Percentiles rank a stretch among this genome's conserved stretches.
These are phyloP conservation scores for Talaromyces stipitatus DNA, from an alignment of 495 filamentous ascomycete genomes.

Conservation along the genomic window DNA sequence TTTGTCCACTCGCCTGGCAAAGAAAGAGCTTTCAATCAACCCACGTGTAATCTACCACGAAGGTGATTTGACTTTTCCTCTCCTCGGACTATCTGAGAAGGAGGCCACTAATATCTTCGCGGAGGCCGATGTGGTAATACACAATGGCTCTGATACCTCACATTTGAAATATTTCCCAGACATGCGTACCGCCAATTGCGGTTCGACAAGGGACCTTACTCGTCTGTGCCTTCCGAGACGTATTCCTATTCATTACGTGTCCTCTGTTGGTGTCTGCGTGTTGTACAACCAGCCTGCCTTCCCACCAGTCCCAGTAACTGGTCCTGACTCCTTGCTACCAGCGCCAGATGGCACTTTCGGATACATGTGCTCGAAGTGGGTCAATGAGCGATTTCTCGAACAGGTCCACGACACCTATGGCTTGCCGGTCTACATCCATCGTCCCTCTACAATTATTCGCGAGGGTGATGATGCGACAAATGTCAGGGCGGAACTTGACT, in stretches of 20 bases:
- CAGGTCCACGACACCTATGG: slow-evolving; percentile 7
- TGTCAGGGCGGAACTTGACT: not conserved
- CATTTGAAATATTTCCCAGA: slow-evolving; percentile 39
- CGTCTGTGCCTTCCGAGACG: slow-evolving; percentile 18
- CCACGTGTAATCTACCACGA: slow-evolving; percentile 23
- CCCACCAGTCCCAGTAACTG: not conserved
- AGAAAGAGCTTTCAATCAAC: not conserved
- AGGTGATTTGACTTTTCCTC: slow-evolving; percentile 26
- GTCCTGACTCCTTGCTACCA: not conserved
- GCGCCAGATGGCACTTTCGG: slow-evolving; percentile 24
- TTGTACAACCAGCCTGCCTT: slow-evolving; percentile 20
- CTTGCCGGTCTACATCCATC: slow-evolving; percentile 33
- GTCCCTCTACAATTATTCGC: slow-evolving; percentile 9
- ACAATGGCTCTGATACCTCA: slow-evolving; percentile 45
- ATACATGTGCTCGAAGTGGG: slow-evolving; percentile 47
- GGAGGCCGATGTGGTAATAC: slow-evolving; percentile 36
- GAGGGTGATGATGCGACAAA: not conserved
- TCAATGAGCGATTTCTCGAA: slow-evolving; percentile 43
- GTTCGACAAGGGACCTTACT: slow-evolving; percentile 35
- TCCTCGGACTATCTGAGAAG: slow-evolving; percentile 26
- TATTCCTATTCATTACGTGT: slow-evolving; percentile 45
- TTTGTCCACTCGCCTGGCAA: not conserved
- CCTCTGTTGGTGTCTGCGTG: slow-evolving; percentile 11
- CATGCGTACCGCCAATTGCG: slow-evolving; percentile 32
- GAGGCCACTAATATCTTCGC: slow-evolving; percentile 23